Evolutionary conservation across 139 green algal species (phyloP).

Genomic region (Yamagishiella unicocca): DNA sequence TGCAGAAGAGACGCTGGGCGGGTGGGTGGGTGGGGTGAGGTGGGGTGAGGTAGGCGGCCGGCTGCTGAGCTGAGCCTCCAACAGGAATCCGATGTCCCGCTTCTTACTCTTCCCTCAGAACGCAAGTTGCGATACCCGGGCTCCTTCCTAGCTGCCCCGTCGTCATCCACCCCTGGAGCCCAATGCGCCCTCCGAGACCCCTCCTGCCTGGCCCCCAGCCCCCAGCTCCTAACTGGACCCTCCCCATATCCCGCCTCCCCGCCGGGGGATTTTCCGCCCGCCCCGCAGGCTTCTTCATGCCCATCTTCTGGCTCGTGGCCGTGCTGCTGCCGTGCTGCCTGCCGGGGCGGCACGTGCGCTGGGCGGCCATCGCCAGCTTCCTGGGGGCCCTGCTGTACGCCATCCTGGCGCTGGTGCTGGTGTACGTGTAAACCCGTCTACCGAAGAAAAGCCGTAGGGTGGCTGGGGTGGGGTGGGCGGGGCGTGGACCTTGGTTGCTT

Average conservation of each 20-base stretch:
- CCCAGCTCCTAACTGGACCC: not conserved
- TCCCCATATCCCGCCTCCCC: not conserved
- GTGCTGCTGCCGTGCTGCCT: conserved; percentile 43
- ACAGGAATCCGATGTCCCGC: not conserved
- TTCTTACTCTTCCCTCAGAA: not conserved
- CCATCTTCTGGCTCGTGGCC: conserved; percentile 32
- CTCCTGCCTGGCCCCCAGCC: no score
- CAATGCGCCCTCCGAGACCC: not conserved
- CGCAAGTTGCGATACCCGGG: not conserved
- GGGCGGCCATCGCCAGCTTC: conserved; percentile 15
- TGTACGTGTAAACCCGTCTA: no score
- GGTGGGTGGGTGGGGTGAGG: not conserved
- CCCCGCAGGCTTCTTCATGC: conserved; percentile 28
- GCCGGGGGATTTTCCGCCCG: not conserved
- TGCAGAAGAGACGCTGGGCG: not conserved
- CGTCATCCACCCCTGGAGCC: no score
- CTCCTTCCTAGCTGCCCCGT: not conserved
- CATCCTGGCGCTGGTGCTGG: conserved; percentile 11
- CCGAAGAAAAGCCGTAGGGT: no score
- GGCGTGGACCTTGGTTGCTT: no score
- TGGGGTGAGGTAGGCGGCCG: not conserved
- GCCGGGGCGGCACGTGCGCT: conserved; percentile 19
- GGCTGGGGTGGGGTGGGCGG: no score
- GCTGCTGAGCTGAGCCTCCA: not conserved
- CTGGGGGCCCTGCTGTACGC: conserved; percentile 13